Evolutionary conservation across 495 filamentous ascomycete genomes (phyloP), one percentile per base, ranked within the genome.

Genomic region (Oleoguttula mirabilis): DNA sequence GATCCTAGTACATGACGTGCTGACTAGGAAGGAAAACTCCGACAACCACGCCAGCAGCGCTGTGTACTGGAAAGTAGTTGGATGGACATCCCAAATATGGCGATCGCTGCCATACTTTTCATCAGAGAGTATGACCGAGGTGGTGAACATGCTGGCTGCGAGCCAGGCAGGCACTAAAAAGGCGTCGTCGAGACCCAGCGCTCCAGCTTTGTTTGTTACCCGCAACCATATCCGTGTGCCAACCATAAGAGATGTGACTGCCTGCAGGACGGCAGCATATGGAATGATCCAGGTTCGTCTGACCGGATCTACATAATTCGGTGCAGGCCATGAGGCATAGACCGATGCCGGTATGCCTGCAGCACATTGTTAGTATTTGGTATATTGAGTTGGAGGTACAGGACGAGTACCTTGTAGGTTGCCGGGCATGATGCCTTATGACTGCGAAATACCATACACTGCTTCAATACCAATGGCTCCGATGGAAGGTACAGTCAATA

Each of bases 61-160:
- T 6, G 32, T 7, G 14, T 32, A 40, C 41, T 20, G 32, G 32
- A 39, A 42, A 38, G 21, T 50, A 3, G 38, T 25, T 1, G 19
- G 15, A 6, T 22, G 41, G 11, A 51, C 43, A 32, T 61, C 58
- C 53, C 54, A 61, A 17, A 57, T 45, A 45, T 61, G 58, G 20
- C 55, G 28, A 32, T 59, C 45, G 21, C 45, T 51, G 10, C 55
- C 55, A 32, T 45, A 55, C 11, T 41, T n/a, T 14, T 17, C 21
- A 19, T 1, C 23, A 16, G 7, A 19, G 6, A 51, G 11, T 17
- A 51, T 41, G n/a, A 33, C 41, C 3, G 39, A 4, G 7, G 25
- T 32, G 4, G 39, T 41, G 19, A 41, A 36, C 32, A 37, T 37
- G 10, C 33, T 38, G 17, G 39, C 47, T 3, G 24, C 21, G 5